Evolutionary conservation across 306 rosid genomes (phyloP), one percentile per base, ranked within the genome.

Genomic region (Begonia fuchsioides): DNA sequence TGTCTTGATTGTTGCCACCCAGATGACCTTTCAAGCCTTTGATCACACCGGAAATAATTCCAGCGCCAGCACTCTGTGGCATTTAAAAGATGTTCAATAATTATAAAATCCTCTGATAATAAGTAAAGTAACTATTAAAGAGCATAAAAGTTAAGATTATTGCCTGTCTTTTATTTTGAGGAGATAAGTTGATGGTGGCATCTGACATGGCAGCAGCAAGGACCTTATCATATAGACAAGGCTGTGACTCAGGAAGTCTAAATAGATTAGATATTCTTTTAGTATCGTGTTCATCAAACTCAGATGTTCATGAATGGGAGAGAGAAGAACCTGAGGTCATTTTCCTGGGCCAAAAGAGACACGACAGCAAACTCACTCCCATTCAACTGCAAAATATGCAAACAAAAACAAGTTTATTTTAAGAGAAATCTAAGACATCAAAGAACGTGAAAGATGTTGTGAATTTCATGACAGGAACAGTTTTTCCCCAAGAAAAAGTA

Each of bases 211-310:
- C 70, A 47, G 83, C 79, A 49, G 73, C 81, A 54, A 80, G 76
- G 61, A 83, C 86, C 59, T 72, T 67, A 74, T 83, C 88, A 43
- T 87, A 74, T 52, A 83, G 96, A 61, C 78, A 63, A 55, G 94
- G 77, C 65, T 69, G 65, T 52, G 76, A 71, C 56, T 75, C 93
- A 3, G 75, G 72, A 73, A 57, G 69, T 82, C 96, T 87, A 66
- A 65, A 68, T 41, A 5, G n/a, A 14, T 15, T 16, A 18, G 55
- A 51, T 13, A 17, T 14, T 15, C 56, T 13, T 41, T 50, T 1
- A 45, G 15, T 46, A 44, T 3, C 1, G 13, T 15, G 14, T 6
- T n/a, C 14, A 50, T 41, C 45, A 41, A 11, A 41, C 45, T 11
- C 14, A 41, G 12, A 11, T n/a, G 45, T 41, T 41, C 63, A 44